Evolutionary conservation across 2,329 filamentous ascomycete genomes (phyloP), one percentile per base, ranked within the genome.

Genomic region (Bipolaris bicolor): DNA sequence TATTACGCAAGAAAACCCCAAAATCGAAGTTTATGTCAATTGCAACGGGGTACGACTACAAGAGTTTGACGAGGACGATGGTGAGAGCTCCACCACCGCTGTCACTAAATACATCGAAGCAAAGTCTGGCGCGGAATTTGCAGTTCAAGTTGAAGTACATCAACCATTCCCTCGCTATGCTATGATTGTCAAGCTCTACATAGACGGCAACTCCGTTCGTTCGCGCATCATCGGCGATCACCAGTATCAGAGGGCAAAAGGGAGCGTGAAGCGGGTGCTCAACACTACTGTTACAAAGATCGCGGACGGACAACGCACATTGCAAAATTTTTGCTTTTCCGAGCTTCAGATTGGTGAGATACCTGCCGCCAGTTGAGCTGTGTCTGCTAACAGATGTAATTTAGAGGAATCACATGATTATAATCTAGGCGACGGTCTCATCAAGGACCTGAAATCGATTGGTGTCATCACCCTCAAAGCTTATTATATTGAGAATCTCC

Each of bases 71-170:
- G 59, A 69, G 3, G 66, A 74, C 1, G 57, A 65, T 1, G 26
- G 52, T 7, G 18, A 20, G 2, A 10, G 7, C 34, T 43, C 3
- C 3, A 7, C 18, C 1, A 31, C 47, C 0, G 59, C 47, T 1
- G 58, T 67, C 2, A 69, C 63, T 0, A 77, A 70, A 22, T 77
- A 76, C 44, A 61, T 78, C 15, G 70, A 76, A 45, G 67, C 69
- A 0, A 37, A 37, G 3, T 68, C 71, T 1, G 70, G 62, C 6
- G 61, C 65, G 1, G 48, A 66, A 2, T 74, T 78, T 43, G 50
- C 37, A 7, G 48, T 47, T 5, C 20, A 44, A 66, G 5, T 58
- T 46, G 7, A 49, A 31, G 1, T 50, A 3, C 60, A 53, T 18
- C 9, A 22, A n/a, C 47, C 41, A 5, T 24, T 46, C 52, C 52